Base-by-base conservation (phyloP, 2,329 filamentous ascomycete genomes). In the Fusarium hainanense region DNA sequence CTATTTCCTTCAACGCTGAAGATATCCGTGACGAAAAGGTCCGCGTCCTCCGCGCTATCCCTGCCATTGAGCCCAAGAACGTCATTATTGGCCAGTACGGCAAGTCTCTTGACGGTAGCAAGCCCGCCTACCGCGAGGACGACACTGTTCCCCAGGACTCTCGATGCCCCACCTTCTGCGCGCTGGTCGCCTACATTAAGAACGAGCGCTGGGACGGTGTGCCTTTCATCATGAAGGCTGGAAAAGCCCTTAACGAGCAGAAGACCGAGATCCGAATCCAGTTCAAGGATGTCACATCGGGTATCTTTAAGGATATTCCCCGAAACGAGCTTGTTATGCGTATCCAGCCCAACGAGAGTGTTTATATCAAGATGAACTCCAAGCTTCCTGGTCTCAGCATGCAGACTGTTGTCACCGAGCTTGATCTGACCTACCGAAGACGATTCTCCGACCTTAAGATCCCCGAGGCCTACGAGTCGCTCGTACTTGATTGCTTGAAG, bases 351-450 rank as follows among this genome's bases (percentile, higher is more conserved):
- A 99, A 99, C 85, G 96, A 99, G 88, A 97, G 93, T 79, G 94
- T 99, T 74, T 99, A 99, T 85, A 97, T 98, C 83, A 99, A 99
- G 90, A 99, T 99, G 96, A 99, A 99, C 91, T 98, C 95, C 30
- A 99, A 99, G 88, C 87, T 99, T 63, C 97, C 96, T 21, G 96
- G 96, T 76, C 87, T 99, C 77, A 98, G 94, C 86, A 99, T 98
- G 94, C 96, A 99, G 87, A 99, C 96, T 14, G 96, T 98, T 41
- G 93, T 98, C 75, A 99, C 96, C 65, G 96, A 99, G 85, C 92
- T 99, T 65, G 96, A 99, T 79, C 89, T 99, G 74, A 99, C 97
- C 70, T 99, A 99, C 87, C 90, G 97, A 79, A 91, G 96, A 82
- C 92, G 97, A 74, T 99, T 99, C 90, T 98, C 96, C 20, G 96